Evolutionary conservation across 1,284 basidiomycete species (phyloP).

Genomic region (Hemileia vastatrix): DNA sequence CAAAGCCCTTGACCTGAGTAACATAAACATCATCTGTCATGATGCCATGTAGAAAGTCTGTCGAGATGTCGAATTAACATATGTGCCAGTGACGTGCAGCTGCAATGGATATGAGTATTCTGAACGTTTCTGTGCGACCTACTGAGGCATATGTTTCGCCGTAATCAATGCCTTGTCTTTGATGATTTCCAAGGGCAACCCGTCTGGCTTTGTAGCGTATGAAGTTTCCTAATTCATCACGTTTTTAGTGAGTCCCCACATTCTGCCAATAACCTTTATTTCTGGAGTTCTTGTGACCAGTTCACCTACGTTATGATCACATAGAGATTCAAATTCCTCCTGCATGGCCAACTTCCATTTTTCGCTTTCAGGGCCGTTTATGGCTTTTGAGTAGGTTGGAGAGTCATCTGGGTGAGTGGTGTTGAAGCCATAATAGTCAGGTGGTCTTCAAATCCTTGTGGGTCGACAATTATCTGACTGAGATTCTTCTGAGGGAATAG

Average conservation of each 20-base stretch:
- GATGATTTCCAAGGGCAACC: no score
- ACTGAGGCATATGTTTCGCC: constrained; percentile 1
- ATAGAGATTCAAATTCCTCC: background rate
- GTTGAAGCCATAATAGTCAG: no score
- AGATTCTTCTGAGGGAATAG: no score
- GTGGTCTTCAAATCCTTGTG: no score
- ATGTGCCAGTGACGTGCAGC: background rate
- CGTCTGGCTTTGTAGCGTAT: background rate
- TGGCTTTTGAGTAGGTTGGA: background rate
- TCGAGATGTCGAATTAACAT: constrained; percentile 5
- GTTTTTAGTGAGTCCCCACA: constrained; percentile 3
- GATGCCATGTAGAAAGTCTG: background rate
- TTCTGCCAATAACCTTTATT: constrained; percentile 5
- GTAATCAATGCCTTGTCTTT: background rate
- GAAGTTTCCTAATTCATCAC: background rate
- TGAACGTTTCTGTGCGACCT: background rate
- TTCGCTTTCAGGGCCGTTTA: background rate
- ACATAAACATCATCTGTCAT: constrained; percentile 1
- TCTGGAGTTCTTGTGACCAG: background rate
- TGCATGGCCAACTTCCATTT: background rate
- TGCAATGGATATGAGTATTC: background rate
- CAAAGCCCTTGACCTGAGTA: constrained; percentile 1
- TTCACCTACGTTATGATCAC: background rate
- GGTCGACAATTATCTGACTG: no score
- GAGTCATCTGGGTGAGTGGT: no score